Evolutionary conservation across 768 basidiomycete species (phyloP), one percentile per base, ranked within the genome.

Genomic region (Termitomyces sp.): DNA sequence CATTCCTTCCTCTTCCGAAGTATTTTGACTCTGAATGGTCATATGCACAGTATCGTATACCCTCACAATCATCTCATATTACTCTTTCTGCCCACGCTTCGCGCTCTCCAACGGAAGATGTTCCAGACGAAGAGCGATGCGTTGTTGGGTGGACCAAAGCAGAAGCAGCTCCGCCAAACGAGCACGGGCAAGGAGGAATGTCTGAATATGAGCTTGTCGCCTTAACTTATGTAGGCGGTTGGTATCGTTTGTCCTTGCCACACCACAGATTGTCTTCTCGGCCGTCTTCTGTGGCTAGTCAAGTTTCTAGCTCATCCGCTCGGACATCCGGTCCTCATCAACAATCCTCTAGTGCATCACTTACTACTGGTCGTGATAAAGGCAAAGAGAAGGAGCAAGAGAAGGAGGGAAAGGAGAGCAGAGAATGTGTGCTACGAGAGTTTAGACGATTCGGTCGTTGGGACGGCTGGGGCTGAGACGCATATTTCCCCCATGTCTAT

Each of bases 11-110:
- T 14, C 77, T 92, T 35, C 93, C 93, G 18, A 91, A 89, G 60
- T 96, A 96, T 69, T 94, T 97, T 67, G 86, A 87, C 66, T 94
- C 92, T n/a, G 88, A 94, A 70, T 96, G 94, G 94, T 95, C 94
- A 0, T 94, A 96, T 67, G 92, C 94, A 14, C 89, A 92, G 63
- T 97, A 91, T 69, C 83, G 91, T 44, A 90, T 97, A 66, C 94
- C 94, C 3, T 76, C 88, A 2, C 90, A 92, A 63, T 87, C 88
- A 1, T 77, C 92, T 8, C 92, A 94, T 61, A 87, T 93, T 48
- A 87, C 90, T 11, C 72, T 94, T 13, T 82, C 88, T 3, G 79
- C 84, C n/a, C 79, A 85, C 1, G 68, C 81, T 11, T 71, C 74
- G 51, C 79, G 80, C 59, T 76, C 86, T 2, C 75, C 85, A 5